These are phyloP conservation scores for Leptographium wingfieldii DNA, from an alignment of 2,329 filamentous ascomycete species.

Conservation along the genomic window DNA sequence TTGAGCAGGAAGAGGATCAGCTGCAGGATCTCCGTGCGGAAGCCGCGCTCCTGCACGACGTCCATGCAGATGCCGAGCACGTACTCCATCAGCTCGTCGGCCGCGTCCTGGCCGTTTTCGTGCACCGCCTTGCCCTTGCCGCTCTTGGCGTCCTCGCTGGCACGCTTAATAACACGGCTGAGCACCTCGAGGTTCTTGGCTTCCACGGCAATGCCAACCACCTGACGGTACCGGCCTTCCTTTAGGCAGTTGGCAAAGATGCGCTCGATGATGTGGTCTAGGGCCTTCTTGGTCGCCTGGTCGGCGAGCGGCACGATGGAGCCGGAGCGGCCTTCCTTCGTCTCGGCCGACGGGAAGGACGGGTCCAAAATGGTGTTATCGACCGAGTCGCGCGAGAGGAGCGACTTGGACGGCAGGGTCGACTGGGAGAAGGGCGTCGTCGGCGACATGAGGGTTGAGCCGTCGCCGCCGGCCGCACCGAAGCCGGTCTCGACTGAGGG, in stretches of 20 bases:
- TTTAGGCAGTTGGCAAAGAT: conserved; percentile 84
- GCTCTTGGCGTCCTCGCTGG: conserved; percentile 72
- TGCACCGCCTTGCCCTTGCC: conserved; percentile 42
- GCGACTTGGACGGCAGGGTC: conserved; percentile 81
- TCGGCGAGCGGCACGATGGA: conserved; percentile 55
- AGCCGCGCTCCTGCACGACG: conserved; percentile 81
- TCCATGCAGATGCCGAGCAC: conserved; percentile 94
- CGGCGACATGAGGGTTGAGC: conserved; percentile 64
- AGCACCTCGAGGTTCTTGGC: conserved; percentile 85
- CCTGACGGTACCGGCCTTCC: conserved; percentile 81
- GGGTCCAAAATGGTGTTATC: conserved; percentile 50
- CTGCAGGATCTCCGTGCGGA: conserved; percentile 73
- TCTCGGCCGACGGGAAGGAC: conserved; percentile 35
- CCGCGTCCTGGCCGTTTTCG: conserved; percentile 41
- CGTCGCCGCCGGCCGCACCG: conserved; percentile 51
- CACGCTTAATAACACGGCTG: conserved; percentile 73
- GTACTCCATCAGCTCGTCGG: conserved; percentile 95
- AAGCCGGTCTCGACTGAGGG: conserved; percentile 75
- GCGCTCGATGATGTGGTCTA: conserved; percentile 74
- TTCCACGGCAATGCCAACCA: conserved; percentile 93
- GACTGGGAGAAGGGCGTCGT: conserved; percentile 95
- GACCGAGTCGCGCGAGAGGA: conserved; percentile 71
- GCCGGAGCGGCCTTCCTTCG: conserved; percentile 40
- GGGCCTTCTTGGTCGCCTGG: conserved; percentile 60
- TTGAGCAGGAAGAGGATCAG: conserved; percentile 92